Evolutionary conservation across 148 eudicot species (phyloP).

Genomic region (Heliamphora exappendiculata): DNA sequence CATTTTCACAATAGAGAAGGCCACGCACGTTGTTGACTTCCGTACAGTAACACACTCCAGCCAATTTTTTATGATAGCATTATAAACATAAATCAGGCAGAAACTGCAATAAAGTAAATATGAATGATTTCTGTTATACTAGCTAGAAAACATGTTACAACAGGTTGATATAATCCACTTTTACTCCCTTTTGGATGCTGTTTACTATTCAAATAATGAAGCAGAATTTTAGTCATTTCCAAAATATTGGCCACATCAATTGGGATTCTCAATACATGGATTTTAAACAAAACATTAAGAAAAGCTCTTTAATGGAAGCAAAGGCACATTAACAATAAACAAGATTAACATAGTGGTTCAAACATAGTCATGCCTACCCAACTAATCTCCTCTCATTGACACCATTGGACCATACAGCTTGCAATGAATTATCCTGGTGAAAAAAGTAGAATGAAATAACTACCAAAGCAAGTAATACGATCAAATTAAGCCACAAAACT

Average conservation of each 20-base stretch:
- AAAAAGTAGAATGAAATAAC: not conserved
- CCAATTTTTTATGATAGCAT: too few species aligned
- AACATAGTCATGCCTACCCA: constrained; percentile 26
- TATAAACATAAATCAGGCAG: too few species aligned
- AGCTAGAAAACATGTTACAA: not conserved
- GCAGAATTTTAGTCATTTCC: not conserved
- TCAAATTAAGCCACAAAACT: not conserved
- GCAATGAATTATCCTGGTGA: constrained; percentile 76
- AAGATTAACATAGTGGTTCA: not conserved
- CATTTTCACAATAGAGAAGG: too few species aligned
- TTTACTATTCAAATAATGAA: not conserved
- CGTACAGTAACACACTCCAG: not conserved
- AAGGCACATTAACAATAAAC: not conserved
- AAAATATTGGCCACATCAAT: too few species aligned
- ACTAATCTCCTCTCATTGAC: constrained; percentile 35
- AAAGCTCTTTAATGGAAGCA: not conserved
- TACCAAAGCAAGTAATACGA: not conserved
- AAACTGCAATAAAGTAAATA: too few species aligned
- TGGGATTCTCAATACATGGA: too few species aligned
- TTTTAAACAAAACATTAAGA: not conserved
- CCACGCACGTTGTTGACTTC: too few species aligned
- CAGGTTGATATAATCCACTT: not conserved
- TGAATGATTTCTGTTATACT: not conserved
- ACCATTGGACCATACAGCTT: constrained; percentile 66
- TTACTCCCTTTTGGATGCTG: not conserved